These are phyloP conservation scores for Amanita exitialis DNA, from an alignment of 768 basidiomycete species.

Conservation along the genomic window DNA sequence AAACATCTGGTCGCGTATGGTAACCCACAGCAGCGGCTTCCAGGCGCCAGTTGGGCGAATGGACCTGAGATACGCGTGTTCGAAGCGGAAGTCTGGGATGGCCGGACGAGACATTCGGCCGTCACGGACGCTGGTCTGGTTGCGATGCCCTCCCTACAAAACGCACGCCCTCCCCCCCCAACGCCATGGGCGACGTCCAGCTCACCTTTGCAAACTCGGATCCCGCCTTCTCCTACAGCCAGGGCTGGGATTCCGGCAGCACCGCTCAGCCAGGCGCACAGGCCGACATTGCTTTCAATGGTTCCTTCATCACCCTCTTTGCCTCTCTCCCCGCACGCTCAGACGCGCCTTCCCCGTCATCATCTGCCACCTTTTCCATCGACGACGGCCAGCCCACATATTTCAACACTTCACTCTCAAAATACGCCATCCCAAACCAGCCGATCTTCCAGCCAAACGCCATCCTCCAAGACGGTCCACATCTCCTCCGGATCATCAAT, in stretches of 20 bases:
- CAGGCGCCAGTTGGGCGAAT: no score
- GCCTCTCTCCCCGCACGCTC: neutral
- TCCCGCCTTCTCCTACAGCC: neutral
- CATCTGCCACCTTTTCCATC: neutral
- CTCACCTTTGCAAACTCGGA: neutral
- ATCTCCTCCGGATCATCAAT: neutral
- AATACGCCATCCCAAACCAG: neutral
- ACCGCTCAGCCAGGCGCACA: neutral
- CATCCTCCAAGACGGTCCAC: neutral
- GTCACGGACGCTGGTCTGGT: neutral
- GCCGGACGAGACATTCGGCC: constrained; percentile 28
- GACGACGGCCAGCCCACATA: neutral
- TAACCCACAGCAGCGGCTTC: constrained; percentile 52
- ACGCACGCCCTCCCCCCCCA: neutral
- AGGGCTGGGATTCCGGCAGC: neutral
- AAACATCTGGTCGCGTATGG: constrained; percentile 57
- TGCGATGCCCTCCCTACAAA: neutral
- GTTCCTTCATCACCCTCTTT: neutral
- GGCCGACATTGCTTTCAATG: neutral
- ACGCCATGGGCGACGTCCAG: neutral
- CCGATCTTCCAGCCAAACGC: neutral
- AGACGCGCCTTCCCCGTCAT: no score
- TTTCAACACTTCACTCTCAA: neutral
- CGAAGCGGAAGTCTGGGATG: constrained; percentile 72
- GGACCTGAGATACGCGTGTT: constrained; percentile 58